Base-by-base conservation (phyloP, 1,139 yeast genomes). In the Magnusiomyces ingens region DNA sequence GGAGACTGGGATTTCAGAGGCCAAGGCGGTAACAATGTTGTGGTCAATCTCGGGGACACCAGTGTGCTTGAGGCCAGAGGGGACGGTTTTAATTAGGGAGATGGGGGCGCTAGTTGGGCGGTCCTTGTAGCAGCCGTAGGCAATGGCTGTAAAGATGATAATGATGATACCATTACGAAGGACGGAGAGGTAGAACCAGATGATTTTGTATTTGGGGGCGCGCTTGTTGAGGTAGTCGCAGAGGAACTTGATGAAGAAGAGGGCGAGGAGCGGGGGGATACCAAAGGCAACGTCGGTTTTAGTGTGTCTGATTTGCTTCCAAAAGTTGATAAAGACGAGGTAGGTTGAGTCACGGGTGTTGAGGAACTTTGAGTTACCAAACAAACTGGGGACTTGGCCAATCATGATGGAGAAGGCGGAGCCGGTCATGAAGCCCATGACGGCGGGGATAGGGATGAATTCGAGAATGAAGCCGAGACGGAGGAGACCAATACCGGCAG, bases 371-470 rank as follows among this genome's bases (percentile, higher is more conserved):
- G 64, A 58, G 71, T 76, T 85, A 26, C 98, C 98, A 87, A 91
- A 78, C 58, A 91, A 76, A 13, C 78, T 85, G 1, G 97, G 96
- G 8, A 90, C 84, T 71, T 91, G 97, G 43, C 97, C 96, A 55
- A 76, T 71, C 48, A 85, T 75, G 64, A 91, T 91, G 62, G 76
- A 82, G 64, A 91, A 79, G 2, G 97, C 96, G 12, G 96, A 89
- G 53, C 97, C 97, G 42, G 94, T 79, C 94, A 91, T 91, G 73
- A 90, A 91, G 0, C 97, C 98, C 74, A 90, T 78, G 49, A 91
- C 96, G 0, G 96, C 96, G 41, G 96, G 96, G 62, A 85, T 75
- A 5, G 97, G 89, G 62, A 91, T 89, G 66, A 86, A 82, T 67
- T 91, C 98, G 51, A 91, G 80, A 54, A 91, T 76, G 71, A 91